Conservation (phyloP, 805 yeast genomes). For the Teunomyces aglyptinius region DNA sequence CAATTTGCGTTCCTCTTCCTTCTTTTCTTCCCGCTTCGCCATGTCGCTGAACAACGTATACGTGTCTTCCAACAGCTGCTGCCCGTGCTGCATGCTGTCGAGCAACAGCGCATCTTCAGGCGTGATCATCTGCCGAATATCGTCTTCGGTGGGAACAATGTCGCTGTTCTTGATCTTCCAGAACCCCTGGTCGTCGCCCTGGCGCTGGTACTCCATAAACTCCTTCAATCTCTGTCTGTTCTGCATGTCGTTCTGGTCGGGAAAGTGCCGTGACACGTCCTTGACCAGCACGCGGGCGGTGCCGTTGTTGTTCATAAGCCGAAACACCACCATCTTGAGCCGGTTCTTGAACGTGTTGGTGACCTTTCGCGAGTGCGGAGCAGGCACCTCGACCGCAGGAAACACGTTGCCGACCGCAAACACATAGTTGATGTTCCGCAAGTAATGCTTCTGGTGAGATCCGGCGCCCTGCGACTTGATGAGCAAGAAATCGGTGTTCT, state of each 20-base stretch:
- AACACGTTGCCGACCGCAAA: constrained; percentile 90
- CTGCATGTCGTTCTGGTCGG: constrained; percentile 97
- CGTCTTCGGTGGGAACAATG: constrained; percentile 70
- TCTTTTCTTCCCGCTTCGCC: constrained; percentile 26
- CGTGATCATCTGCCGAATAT: constrained; percentile 73
- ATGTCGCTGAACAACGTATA: constrained; percentile 50
- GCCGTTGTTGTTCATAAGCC: constrained; percentile 76
- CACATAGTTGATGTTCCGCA: constrained; percentile 66
- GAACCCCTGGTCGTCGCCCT: constrained; percentile 90
- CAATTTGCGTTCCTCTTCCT: constrained; percentile 37
- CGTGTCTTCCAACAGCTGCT: constrained; percentile 79
- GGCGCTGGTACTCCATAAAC: constrained; percentile 95
- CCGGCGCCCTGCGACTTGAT: constrained; percentile 80
- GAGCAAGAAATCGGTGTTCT: constrained; percentile 76
- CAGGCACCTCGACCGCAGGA: constrained; percentile 94
- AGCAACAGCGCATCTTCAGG: constrained; percentile 89
- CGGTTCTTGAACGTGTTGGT: constrained; percentile 90
- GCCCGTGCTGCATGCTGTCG: constrained; percentile 94
- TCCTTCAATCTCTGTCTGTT: constrained; percentile 93
- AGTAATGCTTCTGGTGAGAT: constrained; percentile 62
- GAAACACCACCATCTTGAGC: constrained; percentile 87
- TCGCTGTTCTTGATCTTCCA: constrained; percentile 78
- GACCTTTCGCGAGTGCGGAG: constrained; percentile 95
- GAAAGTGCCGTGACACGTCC: constrained; percentile 89
- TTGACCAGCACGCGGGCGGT: constrained; percentile 75